Base-by-base conservation (phyloP, 805 yeast genomes). In the Ogataea paradorogensis region DNA sequence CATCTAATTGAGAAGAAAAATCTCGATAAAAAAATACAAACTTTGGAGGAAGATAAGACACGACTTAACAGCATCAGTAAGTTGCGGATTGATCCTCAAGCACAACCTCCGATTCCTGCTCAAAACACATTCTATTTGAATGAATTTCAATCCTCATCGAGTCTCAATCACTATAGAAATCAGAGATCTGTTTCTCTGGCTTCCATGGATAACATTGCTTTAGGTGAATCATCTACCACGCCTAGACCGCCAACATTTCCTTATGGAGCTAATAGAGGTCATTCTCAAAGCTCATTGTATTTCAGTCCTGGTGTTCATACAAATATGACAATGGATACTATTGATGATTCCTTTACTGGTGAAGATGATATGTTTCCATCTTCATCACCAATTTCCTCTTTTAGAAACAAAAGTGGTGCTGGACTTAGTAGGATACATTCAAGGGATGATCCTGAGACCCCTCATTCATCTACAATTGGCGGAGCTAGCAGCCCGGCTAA, bases 211-310 rank as follows among this genome's bases (percentile, higher is more conserved):
- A 65, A 62, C 20, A 67, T 72, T 32, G 62, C 60, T 30, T 48
- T 73, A 37, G 78, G 77, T 6, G 78, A 76, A 47, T 66, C 78
- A 1, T 69, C 78, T 5, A 55, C 64, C 9, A 71, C 80, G 0
- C 78, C 78, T 7, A 53, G 61, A n/a, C 55, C 51, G 2, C 38
- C 30, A 6, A 33, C 44, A 11, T 37, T 37, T 23, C 13, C 40
- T 6, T 37, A 31, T 15, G 35, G 33, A 15, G 16, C 37, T 2
- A 30, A 31, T 18, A 33, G 43, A n/a, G 44, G 33, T 10, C 46
- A 31, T 16, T 43, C 51, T 8, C 40, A 37, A 15, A 24, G 42
- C 9, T 40, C 47, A 11, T 9, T 38, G 10, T 36, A 22, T 13
- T 33, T 30, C 20, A 23, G 39, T 26, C 52, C 59, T 8, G 26